Evolutionary conservation across 78 protist genomes (phyloP).

Genomic region (Dictyostelium brefeldianum): DNA sequence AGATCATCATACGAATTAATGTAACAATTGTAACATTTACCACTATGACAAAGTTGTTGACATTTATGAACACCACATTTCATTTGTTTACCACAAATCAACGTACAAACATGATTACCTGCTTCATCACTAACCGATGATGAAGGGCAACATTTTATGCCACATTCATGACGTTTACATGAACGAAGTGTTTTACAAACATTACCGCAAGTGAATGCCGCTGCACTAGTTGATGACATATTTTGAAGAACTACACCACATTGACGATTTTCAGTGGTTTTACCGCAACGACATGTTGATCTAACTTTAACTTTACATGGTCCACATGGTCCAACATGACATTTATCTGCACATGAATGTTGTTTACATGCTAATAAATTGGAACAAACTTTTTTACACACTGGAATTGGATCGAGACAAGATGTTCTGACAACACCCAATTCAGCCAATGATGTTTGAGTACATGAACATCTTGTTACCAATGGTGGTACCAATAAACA

Average conservation of each 20-base stretch:
- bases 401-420: constrained; percentile 79
- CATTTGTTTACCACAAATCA: constrained; percentile 71
- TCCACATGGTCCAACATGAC: constrained; percentile 82
- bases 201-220: constrained; percentile 28
- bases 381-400: constrained; percentile 64
- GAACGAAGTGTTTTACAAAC: constrained; percentile 53
- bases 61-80: constrained; percentile 84
- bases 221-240: background rate
- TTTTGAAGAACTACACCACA: constrained; percentile 71
- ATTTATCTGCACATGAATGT: constrained; percentile 66
- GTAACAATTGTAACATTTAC: constrained; percentile 74
- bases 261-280: constrained; percentile 46
- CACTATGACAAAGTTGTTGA: constrained; percentile 81
- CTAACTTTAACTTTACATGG: constrained; percentile 60
- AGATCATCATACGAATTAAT: constrained; percentile 50
- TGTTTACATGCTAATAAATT: constrained; percentile 52
- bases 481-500: constrained; percentile 48
- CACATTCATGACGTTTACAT: constrained; percentile 85
- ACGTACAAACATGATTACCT: constrained; percentile 81
- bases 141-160: constrained; percentile 80
- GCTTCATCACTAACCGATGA: constrained; percentile 24
- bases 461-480: constrained; percentile 29
- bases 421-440: constrained; percentile 6
- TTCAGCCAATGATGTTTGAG: background rate
- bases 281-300: constrained; percentile 71